A percentile compares a stretch with the other conserved stretches of the same genome.
Evolutionary conservation across 306 rosid genomes (phyloP).

Genomic region (Erythrophleum fordii): DNA sequence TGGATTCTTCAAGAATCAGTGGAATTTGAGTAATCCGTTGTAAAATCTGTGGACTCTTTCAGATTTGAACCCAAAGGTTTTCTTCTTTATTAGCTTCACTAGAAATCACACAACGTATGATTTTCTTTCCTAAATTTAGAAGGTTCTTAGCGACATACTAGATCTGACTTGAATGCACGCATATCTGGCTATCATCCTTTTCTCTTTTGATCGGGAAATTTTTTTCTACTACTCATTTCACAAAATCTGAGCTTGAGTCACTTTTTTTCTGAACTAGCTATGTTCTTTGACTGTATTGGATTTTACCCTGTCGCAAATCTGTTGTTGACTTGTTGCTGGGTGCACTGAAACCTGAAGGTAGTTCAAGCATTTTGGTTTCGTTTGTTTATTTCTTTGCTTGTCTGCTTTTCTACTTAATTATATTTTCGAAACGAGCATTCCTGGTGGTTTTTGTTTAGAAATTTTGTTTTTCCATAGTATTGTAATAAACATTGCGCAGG

Average conservation of each 20-base stretch:
- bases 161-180: conserved; percentile 50
- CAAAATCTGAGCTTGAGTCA: background rate
- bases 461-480: background rate
- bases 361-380: background rate
- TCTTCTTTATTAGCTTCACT: conserved; percentile 27
- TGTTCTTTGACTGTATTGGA: conserved; percentile 12
- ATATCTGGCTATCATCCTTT: conserved; percentile 8
- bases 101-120: conserved; percentile 6
- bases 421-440: conserved; percentile 2
- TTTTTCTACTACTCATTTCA: conserved; percentile 2
- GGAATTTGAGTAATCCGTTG: background rate
- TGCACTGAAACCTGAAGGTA: background rate
- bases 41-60: background rate
- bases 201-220: conserved; percentile 27
- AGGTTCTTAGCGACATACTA: conserved; percentile 32
- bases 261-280: background rate
- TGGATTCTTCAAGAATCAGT: background rate
- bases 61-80: conserved; percentile 20
- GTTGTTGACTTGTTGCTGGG: background rate
- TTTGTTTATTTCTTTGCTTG: background rate
- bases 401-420: background rate
- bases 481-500: conserved; percentile 2
- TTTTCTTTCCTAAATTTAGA: background rate
- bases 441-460: background rate
- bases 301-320: background rate